phyloP scores from a whole-genome alignment of 2,329 filamentous ascomycete species.

The Calonectria hongkongensis region DNA sequence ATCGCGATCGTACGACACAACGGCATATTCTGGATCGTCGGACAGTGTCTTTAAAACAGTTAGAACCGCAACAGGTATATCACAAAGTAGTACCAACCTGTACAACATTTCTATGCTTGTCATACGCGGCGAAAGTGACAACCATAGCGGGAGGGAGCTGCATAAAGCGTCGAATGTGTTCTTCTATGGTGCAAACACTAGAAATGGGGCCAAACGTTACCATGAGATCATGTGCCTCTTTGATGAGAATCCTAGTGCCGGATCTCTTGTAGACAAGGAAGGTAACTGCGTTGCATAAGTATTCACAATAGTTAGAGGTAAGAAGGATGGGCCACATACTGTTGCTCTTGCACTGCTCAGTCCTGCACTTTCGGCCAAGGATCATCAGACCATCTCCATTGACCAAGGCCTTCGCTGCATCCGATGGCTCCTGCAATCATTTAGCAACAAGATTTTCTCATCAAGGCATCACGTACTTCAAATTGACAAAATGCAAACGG shows the following conservation, averaged over 20 bases:
- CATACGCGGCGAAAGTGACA: constrained; percentile 71
- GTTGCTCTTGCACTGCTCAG: constrained; percentile 76
- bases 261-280: constrained; percentile 67
- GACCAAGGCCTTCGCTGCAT: constrained; percentile 70
- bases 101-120: constrained; percentile 69
- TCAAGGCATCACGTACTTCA: constrained; percentile 66
- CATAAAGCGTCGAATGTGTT: constrained; percentile 58
- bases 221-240: constrained; percentile 68
- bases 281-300: constrained; percentile 63
- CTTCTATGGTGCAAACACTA: constrained; percentile 61
- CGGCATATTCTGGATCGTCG: constrained; percentile 13
- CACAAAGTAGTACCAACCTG: constrained; percentile 62
- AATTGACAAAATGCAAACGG: constrained; percentile 80
- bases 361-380: constrained; percentile 74
- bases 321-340: constrained; percentile 63
- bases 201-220: constrained; percentile 65
- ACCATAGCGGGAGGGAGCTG: constrained; percentile 63
- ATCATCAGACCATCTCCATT: constrained; percentile 69
- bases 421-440: constrained; percentile 63
- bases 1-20: constrained; percentile 38
- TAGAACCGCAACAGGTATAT: not conserved
- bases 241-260: constrained; percentile 60
- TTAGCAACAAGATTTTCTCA: constrained; percentile 50
- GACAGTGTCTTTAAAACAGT: not conserved
- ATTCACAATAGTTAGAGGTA: not conserved